phyloP scores from a whole-genome alignment of 257 asterid species.

The Capsicum rhomboideum region DNA sequence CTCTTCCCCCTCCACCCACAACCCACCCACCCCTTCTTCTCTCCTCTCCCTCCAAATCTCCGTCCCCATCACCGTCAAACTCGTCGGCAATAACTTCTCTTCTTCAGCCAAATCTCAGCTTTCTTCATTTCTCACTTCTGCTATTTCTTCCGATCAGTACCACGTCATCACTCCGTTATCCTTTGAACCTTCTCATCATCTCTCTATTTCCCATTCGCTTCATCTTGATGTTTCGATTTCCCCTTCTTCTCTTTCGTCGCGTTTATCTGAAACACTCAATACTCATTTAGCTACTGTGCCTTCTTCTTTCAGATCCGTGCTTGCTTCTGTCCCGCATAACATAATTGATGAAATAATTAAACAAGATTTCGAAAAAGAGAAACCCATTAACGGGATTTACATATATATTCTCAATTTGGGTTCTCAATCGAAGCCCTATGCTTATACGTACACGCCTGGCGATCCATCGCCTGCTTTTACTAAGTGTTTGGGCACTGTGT shows the following conservation, averaged over 20 bases:
- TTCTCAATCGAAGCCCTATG: constrained; percentile 46
- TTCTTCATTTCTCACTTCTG: constrained; percentile 53
- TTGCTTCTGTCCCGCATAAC: constrained; percentile 51
- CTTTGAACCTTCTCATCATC: constrained; percentile 35
- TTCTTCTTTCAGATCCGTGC: constrained; percentile 49
- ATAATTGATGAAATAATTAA: constrained; percentile 44
- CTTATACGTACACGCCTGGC: constrained; percentile 63
- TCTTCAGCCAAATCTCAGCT: constrained; percentile 53
- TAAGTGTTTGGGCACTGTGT: constrained; percentile 77
- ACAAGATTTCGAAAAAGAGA: constrained; percentile 57
- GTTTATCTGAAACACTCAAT: constrained; percentile 40
- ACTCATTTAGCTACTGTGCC: constrained; percentile 38
- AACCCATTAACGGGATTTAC: constrained; percentile 48
- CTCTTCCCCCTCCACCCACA: constrained; percentile 27
- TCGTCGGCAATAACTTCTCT: constrained; percentile 70
- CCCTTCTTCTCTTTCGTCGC: constrained; percentile 31
- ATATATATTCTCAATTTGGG: constrained; percentile 69
- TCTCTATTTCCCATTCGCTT: constrained; percentile 72
- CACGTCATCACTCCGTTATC: constrained; percentile 82
- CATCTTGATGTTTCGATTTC: constrained; percentile 51
- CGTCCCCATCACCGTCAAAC: constrained; percentile 61
- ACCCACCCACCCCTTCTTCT: constrained; percentile 43
- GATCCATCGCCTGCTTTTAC: constrained; percentile 70
- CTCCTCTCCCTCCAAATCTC: constrained; percentile 52
- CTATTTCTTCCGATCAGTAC: constrained; percentile 74